Conservation (phyloP, 331 rosid species). For the Pyrus hybrid region DNA sequence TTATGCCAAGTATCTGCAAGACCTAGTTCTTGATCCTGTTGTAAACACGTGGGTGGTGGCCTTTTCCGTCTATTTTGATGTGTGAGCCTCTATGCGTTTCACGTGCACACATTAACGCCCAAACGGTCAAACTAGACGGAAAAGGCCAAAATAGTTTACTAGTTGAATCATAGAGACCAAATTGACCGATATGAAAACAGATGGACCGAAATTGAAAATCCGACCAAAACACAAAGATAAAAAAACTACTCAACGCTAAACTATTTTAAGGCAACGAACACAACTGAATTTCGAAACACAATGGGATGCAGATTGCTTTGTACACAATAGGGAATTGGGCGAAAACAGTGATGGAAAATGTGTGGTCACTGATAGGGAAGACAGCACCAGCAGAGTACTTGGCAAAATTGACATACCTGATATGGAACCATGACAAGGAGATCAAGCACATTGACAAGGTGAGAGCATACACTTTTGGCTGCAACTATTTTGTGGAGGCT, state of each 20-base stretch:
- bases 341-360: constrained; percentile 82
- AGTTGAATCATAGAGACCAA: not conserved
- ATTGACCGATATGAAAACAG: too few species aligned
- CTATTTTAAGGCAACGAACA: not conserved
- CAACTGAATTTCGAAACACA: not conserved
- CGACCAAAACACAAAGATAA: not conserved
- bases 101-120: too few species aligned
- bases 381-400: constrained; percentile 77
- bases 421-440: constrained; percentile 77
- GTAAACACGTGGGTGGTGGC: too few species aligned
- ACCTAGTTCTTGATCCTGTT: not conserved
- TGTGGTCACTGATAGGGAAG: constrained; percentile 70
- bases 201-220: not conserved
- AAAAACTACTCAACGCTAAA: not conserved
- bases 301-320: constrained; percentile 58
- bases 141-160: not conserved
- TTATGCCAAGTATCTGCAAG: not conserved
- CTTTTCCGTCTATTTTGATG: too few species aligned
- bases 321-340: constrained; percentile 85
- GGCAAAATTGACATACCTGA: constrained; percentile 75
- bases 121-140: too few species aligned
- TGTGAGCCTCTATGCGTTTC: too few species aligned
- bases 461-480: constrained; percentile 75
- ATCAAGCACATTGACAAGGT: constrained; percentile 69
- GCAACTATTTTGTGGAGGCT: constrained; percentile 72